Percentiles rank a stretch among this genome's conserved stretches.
These are phyloP conservation scores for Hymenoscyphus occultus DNA, from an alignment of 2,329 filamentous ascomycete species.

Conservation along the genomic window DNA sequence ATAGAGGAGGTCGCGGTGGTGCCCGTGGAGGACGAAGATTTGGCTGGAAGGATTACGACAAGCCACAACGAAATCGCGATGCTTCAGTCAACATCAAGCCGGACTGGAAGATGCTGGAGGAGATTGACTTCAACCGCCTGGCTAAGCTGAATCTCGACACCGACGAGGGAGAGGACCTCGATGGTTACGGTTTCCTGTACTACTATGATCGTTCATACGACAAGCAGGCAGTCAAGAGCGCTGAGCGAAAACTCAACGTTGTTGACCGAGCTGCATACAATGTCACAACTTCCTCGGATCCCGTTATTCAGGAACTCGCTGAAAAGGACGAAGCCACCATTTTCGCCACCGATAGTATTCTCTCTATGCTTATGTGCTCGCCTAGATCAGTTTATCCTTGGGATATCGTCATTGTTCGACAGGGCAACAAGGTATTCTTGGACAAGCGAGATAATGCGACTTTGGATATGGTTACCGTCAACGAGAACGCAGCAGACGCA, in stretches of 20 bases:
- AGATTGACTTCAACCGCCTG: conserved; percentile 97
- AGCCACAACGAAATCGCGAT: conserved; percentile 93
- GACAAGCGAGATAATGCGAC: conserved; percentile 97
- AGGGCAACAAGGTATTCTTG: conserved; percentile 95
- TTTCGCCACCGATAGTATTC: conserved; percentile 93
- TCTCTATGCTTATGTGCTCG: conserved; percentile 99
- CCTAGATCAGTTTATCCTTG: conserved; percentile 96
- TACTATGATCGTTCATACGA: conserved; percentile 96
- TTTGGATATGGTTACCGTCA: conserved; percentile 96
- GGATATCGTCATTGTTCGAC: conserved; percentile 92
- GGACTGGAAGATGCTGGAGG: conserved; percentile 93
- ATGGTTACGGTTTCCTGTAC: conserved; percentile 95
- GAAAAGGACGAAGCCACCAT: conserved; percentile 96
- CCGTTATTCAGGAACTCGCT: conserved; percentile 92
- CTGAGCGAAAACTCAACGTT: conserved; percentile 81
- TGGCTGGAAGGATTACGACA: conserved; percentile 98
- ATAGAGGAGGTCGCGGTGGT: conserved; percentile 66
- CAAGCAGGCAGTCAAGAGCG: conserved; percentile 85
- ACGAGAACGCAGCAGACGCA: conserved; percentile 95
- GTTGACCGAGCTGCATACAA: conserved; percentile 97
- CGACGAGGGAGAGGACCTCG: conserved; percentile 91
- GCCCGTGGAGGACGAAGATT: conserved; percentile 80
- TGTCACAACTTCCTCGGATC: conserved; percentile 93
- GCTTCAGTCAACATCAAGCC: conserved; percentile 94
- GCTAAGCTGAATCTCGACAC: conserved; percentile 94